Evolutionary conservation across 163 green algal species (phyloP).

Genomic region (Scenedesmus sp.): DNA sequence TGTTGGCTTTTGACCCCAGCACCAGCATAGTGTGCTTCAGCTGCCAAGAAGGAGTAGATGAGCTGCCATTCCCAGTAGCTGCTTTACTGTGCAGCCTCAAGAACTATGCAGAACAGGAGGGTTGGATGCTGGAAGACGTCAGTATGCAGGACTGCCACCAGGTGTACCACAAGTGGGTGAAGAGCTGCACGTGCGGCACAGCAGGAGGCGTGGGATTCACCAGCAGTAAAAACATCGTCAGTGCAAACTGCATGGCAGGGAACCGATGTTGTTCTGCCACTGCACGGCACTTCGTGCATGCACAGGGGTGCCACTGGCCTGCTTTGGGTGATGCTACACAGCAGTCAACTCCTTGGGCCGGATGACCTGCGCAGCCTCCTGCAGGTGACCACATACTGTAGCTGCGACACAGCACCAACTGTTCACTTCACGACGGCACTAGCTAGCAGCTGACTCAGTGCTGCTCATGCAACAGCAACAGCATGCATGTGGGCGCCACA

Average conservation of each 20-base stretch:
- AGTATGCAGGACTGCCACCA: not conserved
- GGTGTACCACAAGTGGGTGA: not conserved
- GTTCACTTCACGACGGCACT: too few relatives aligned
- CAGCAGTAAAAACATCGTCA: not conserved
- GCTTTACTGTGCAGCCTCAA: not conserved
- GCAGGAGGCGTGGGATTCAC: not conserved
- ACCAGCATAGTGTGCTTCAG: constrained; percentile 15
- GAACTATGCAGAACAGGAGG: not conserved
- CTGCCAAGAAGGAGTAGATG: not conserved
- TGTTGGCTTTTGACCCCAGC: not conserved
- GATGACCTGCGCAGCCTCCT: not conserved
- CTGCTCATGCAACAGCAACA: too few relatives aligned
- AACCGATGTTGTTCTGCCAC: not conserved
- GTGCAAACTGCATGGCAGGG: not conserved
- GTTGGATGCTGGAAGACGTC: not conserved
- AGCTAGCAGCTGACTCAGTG: too few relatives aligned
- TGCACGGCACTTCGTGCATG: not conserved
- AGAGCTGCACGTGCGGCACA: not conserved
- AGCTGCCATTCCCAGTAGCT: not conserved
- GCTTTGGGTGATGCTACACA: not conserved
- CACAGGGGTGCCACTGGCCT: not conserved
- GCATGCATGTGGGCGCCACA: too few relatives aligned
- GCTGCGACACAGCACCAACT: not conserved
- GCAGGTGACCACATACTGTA: not conserved
- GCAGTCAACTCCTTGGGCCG: not conserved